Percentiles rank a stretch among this genome's conserved stretches.
Evolutionary conservation across 352 stramenopile genomes (phyloP).

Genomic region (Thalassiosira mediterranea): DNA sequence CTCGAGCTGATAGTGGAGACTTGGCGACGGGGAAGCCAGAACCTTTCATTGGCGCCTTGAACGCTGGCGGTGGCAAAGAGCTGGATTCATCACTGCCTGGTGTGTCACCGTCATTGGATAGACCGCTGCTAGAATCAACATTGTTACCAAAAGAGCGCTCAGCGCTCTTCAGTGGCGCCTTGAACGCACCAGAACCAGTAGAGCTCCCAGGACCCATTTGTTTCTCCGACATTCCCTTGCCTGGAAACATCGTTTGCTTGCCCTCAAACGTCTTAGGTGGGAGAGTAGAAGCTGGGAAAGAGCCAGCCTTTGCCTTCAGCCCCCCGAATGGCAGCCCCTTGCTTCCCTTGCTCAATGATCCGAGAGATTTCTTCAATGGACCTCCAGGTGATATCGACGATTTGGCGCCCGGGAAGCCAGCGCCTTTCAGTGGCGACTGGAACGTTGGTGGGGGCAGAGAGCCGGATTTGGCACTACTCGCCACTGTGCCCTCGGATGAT

Average conservation of each 20-base stretch:
- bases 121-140: too few species aligned
- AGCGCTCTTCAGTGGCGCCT: too few species aligned
- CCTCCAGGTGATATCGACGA: constrained; percentile 2
- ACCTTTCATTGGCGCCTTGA: constrained; percentile 8
- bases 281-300: not conserved
- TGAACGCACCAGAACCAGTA: too few species aligned
- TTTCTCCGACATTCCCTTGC: too few species aligned
- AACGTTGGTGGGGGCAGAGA: not conserved
- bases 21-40: constrained; percentile 3
- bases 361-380: not conserved
- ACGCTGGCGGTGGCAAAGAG: not conserved
- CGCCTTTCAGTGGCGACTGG: constrained; percentile 4
- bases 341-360: not conserved
- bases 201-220: too few species aligned
- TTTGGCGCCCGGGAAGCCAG: constrained; percentile 7
- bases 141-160: too few species aligned
- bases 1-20: not conserved
- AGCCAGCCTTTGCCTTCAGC: not conserved
- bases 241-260: too few species aligned
- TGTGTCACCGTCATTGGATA: too few species aligned
- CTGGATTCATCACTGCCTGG: not conserved
- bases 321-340: not conserved
- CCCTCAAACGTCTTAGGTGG: not conserved
- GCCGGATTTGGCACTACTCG: not conserved
- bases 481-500: not conserved